Evolutionary conservation across 805 yeast genomes (phyloP), one percentile per base, ranked within the genome.

Genomic region (Nakazawaea molendinolei): DNA sequence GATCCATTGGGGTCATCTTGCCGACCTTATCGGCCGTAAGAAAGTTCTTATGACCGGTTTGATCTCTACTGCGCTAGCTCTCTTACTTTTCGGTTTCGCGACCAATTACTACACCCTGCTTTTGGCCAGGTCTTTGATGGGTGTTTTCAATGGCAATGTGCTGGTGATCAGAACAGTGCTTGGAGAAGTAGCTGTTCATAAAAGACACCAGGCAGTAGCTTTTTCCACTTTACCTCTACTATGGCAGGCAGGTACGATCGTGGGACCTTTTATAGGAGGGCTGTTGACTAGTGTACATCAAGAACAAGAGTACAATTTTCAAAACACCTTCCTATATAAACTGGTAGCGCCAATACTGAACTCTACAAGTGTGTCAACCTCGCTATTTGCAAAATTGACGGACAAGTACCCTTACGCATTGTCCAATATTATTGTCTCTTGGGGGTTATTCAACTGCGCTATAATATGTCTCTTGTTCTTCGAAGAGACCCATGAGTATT

Each of bases 81-180:
- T 74, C 40, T 39, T 74, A 20, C 34, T 65, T 4, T 66, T 79
- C 44, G 85, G 85, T 1, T 72, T 76, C 43, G 56, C 79, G 10
- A 58, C 53, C 14, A 71, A 66, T 48, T 74, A 65, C 47, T 67
- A 63, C 46, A 60, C 63, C 55, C 83, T 83, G 0, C 44, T 78
- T 3, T 47, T 58, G 10, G 73, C 83, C 8, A 60, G 84, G 47
- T 59, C 69, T 15, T 43, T 67, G 28, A 67, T 72, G 57, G 86
- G 86, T 0, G 54, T 69, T 2, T 53, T 77, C 28, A 78, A 77
- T 48, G 86, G 84, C 5, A 78, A 78, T 49, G 71, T 76, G 7
- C 76, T 79, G 1, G 82, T 78, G n/a, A 49, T 78, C 22, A 57
- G 85, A 50, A 78, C 85, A 0, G 55, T 67, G 33, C 61, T 78